Evolutionary conservation across 2,329 filamentous ascomycete species (phyloP).

Genomic region (Calonectria ilicicola): DNA sequence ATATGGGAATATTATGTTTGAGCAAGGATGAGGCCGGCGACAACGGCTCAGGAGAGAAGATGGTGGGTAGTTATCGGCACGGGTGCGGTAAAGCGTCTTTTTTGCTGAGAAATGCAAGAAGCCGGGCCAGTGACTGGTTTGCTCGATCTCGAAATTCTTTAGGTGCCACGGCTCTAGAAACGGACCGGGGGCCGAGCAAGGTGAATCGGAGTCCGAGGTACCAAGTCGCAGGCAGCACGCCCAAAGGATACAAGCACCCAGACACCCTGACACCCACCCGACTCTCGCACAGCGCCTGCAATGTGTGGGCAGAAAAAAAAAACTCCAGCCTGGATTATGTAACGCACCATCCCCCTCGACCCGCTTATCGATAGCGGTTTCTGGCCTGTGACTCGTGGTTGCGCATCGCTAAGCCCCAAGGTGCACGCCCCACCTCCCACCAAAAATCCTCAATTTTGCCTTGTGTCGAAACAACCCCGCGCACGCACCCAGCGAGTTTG

Average conservation of each 20-base stretch:
- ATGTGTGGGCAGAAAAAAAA: slow-evolving; percentile 22
- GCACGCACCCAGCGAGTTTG: slow-evolving; percentile 45
- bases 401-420: slow-evolving; percentile 53
- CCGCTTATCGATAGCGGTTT: slow-evolving; percentile 33
- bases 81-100: slow-evolving; percentile 30
- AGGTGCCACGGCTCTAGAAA: slow-evolving; percentile 3
- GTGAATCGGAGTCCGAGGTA: slow-evolving; percentile 26
- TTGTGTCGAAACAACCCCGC: slow-evolving; percentile 52
- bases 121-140: slow-evolving; percentile 32
- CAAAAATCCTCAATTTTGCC: slow-evolving; percentile 57
- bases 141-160: slow-evolving; percentile 39
- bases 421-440: slow-evolving; percentile 55
- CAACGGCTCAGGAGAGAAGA: background rate
- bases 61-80: slow-evolving; percentile 10
- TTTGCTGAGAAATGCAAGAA: slow-evolving; percentile 45
- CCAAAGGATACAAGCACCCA: slow-evolving; percentile 24
- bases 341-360: slow-evolving; percentile 7
- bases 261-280: too few species aligned
- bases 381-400: slow-evolving; percentile 35
- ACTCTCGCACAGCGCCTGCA: background rate
- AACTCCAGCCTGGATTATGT: slow-evolving; percentile 23
- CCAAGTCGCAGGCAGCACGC: background rate
- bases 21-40: background rate
- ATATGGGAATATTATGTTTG: background rate
- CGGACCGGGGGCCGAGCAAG: slow-evolving; percentile 31